Percentiles rank a stretch among this genome's conserved stretches.
These are phyloP conservation scores for Hyphopichia buzzinii DNA, from an alignment of 1,139 yeast species.

Conservation along the genomic window DNA sequence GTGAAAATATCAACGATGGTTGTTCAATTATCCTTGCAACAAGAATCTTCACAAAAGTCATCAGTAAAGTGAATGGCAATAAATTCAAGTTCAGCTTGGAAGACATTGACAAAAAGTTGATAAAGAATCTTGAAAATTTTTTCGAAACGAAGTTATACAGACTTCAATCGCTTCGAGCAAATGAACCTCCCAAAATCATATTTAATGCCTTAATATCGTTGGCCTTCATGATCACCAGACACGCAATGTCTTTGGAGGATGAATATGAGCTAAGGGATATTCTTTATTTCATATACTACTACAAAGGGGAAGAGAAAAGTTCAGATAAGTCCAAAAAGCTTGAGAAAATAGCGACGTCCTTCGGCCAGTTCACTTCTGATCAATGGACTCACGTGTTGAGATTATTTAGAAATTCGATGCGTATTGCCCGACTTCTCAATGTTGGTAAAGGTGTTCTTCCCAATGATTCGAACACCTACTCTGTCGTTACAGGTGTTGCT, in stretches of 20 bases:
- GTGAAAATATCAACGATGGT: constrained; percentile 12
- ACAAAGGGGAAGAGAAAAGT: not conserved
- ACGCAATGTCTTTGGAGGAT: not conserved
- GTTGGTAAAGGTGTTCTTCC: constrained; percentile 26
- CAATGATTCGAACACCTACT: constrained; percentile 7
- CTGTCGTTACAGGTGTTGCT: constrained; percentile 9
- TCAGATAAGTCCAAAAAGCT: constrained; percentile 5
- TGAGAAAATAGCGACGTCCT: not conserved
- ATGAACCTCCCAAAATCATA: not conserved
- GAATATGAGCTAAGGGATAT: not conserved
- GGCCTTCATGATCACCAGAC: not conserved
- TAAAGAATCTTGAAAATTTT: no score
- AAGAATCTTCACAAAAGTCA: constrained; percentile 24
- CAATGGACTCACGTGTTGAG: constrained; percentile 19
- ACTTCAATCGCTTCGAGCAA: not conserved
- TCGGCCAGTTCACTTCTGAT: constrained; percentile 13
- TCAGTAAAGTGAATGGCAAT: constrained; percentile 17
- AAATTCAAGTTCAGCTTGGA: not conserved
- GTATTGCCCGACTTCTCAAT: constrained; percentile 21
- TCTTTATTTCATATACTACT: not conserved
- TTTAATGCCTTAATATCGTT: not conserved
- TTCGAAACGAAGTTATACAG: not conserved
- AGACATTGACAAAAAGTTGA: not conserved
- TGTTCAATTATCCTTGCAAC: constrained; percentile 20
- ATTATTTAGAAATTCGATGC: constrained; percentile 12